Conservation (phyloP, 345 rosid genomes). For the Cardamine occulta region DNA sequence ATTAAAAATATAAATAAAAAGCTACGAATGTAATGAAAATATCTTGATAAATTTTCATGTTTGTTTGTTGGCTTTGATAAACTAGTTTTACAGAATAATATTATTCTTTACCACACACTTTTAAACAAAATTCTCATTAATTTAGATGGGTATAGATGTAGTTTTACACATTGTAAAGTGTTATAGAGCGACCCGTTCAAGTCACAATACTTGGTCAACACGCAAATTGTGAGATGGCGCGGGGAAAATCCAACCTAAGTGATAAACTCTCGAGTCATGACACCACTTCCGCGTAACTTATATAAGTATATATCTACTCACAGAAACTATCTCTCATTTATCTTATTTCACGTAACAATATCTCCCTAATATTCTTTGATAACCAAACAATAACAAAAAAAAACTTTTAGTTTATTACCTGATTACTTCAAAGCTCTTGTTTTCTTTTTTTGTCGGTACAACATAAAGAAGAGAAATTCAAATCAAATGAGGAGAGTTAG, state of each 20-base stretch:
- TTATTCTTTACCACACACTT: neutral
- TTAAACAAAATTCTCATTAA: neutral
- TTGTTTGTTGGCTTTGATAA: neutral
- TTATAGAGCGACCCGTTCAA: constrained; percentile 37
- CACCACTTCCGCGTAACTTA: constrained; percentile 32
- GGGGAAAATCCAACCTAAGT: constrained; percentile 40
- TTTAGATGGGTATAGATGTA: constrained; percentile 18
- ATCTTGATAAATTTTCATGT: neutral
- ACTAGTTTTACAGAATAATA: neutral
- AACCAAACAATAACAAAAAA: neutral
- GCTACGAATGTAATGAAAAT: neutral
- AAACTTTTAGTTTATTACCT: neutral
- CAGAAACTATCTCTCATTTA: constrained; percentile 15
- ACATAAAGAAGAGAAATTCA: neutral
- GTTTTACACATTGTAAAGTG: neutral
- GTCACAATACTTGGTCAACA: constrained; percentile 44
- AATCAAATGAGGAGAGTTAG: constrained; percentile 34
- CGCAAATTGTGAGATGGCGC: constrained; percentile 26
- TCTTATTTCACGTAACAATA: constrained; percentile 9
- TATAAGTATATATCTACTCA: neutral
- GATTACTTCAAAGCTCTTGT: neutral
- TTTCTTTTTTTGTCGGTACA: neutral
- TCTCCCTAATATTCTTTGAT: constrained; percentile 9
- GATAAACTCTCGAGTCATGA: constrained; percentile 20
- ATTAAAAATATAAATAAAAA: neutral